Evolutionary conservation across 1,284 basidiomycete species (phyloP), one percentile per base, ranked within the genome.

Genomic region (Rhodotorula mucilaginosa): DNA sequence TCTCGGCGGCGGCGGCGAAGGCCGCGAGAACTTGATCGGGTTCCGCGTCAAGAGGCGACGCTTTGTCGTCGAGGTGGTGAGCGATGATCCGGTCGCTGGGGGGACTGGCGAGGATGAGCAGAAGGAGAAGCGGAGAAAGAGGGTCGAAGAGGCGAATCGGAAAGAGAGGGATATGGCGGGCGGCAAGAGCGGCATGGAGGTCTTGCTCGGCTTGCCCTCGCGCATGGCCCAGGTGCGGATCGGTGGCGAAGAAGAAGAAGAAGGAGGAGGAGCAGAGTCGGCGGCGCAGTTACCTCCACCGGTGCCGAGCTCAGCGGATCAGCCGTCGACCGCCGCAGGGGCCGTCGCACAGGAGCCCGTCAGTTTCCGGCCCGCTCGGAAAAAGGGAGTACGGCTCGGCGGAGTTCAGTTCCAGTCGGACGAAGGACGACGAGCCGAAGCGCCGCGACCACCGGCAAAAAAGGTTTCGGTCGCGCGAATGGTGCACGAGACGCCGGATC

Each of bases 41-140:
- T 99, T 98, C 86, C 92, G 90, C 80, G 91, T 93, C 77, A 95
- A 90, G 78, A 85, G 95, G 72, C 93, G 92, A 80, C 83, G 91
- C 52, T 84, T 97, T 62, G 84, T 96, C 31, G 87, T 98, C 75
- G 95, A 98, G 83, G 97, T 93, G 31, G 83, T 97, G 69, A 93
- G 97, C 82, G 84, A 97, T 18, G 96, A 95, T 79, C 86, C 93
- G 6, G 94, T 74, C 61, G 47, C 72, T 26, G 75, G 65, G 62
- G 75, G 65, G 61, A 69, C 73, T 12, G 72, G 65, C 60, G 39
- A 69, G 62, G 65, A 71, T 65, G 51, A 66, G 59, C 66, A 74
- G 74, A 58, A 63, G 68, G 49, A 77, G 78, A 46, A 78, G 75
- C 67, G 48, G 61, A 61, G 60, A 74, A 69, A 48, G 59, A 62